Evolutionary conservation across 2,329 filamentous ascomycete genomes (phyloP), one percentile per base, ranked within the genome.

Genomic region (Exophiala oligosperma): DNA sequence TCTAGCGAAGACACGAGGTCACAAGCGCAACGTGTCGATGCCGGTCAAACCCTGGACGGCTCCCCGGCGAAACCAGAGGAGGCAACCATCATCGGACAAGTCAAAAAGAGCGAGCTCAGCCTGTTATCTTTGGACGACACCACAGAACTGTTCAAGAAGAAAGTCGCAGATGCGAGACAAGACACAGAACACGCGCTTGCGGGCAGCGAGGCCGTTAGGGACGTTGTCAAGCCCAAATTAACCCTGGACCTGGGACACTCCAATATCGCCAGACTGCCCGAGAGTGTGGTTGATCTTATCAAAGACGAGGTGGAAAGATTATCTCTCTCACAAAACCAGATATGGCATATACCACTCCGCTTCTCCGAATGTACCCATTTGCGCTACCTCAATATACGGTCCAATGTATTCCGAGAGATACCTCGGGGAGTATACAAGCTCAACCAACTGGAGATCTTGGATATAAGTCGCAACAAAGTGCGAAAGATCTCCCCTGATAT

Each of bases 401-500:
- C 75, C 11, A 80, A 80, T 58, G 74, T 75, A 52, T 79, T 80
- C 56, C 73, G 81, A 63, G 82, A 87, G 69, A 87, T 90, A 66
- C 86, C 86, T 47, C 79, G 80, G 67, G 81, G 81, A 64, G 85
- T 97, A 58, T 92, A 93, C 71, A 87, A 92, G 72, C 81, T 97
- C 61, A 87, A 85, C 52, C 89, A 91, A 35, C 83, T 97, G 55
- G 92, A 97, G 75, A 96, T 97, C 59, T 83, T 97, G 61, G 93
- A 97, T 75, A 82, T 97, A 54, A 92, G 92, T 71, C 85, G 90
- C 67, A 97, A 97, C 72, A 91, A 89, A 72, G 86, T 97, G 61
- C 84, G 83, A 49, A 78, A 83, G 8, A 81, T 97, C 1, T 92
- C 93, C 0, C 84, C 87, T 48, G 89, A 92, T 54, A 90, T 97